Base-by-base conservation (phyloP, 768 basidiomycete genomes). In the Dioszegia hungarica region DNA sequence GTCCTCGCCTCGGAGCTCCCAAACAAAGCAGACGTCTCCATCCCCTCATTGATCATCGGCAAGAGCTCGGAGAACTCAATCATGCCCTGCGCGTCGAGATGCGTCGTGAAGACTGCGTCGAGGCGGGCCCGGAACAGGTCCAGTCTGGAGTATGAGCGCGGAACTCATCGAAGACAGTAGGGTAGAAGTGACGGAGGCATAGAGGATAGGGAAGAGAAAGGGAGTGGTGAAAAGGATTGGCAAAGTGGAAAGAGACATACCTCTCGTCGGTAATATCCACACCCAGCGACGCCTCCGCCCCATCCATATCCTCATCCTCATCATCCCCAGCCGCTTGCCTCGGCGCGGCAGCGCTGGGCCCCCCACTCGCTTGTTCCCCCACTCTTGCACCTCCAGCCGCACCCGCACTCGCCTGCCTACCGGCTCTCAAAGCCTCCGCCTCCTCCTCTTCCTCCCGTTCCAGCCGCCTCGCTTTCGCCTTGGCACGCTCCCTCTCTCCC, bases 101-200 rank as follows among this genome's bases (percentile, higher is more conserved):
- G 88, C 5, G 44, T 4, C 1, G 59, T 59, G 73, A 90, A 88
- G 9, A 90, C 77, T 54, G 81, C 80, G 20, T 89, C 87, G 24
- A 97, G 79, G 40, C 86, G 84, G 10, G 81, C 77, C 40, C 90
- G 84, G 86, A 93, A 98, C 27, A 92, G 78, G 61, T 83, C 82
- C 41, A 89, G 73, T 73, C 92, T 92, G 34, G 15, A 19, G 45
- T 22, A 39, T 52, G 54, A 44, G 50, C 49, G 34, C 5, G 14
- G 37, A 33, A 43, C 9, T 38, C 3, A 22, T 25, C 12, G 24
- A 43, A 22, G 20, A 43, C n/a, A 24, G 24, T 10, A 43, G 19
- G 41, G 41, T 19, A 11, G 20, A 8, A 43, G 20, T 20, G 22
- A 25, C 10, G n/a, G n/a, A n/a, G n/a, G n/a, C n/a, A n/a, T n/a